A percentile compares a stretch with the other conserved stretches of the same genome.
These are phyloP conservation scores for Thecaphora frezii DNA, from an alignment of 1,284 basidiomycete genomes.

Conservation along the genomic window DNA sequence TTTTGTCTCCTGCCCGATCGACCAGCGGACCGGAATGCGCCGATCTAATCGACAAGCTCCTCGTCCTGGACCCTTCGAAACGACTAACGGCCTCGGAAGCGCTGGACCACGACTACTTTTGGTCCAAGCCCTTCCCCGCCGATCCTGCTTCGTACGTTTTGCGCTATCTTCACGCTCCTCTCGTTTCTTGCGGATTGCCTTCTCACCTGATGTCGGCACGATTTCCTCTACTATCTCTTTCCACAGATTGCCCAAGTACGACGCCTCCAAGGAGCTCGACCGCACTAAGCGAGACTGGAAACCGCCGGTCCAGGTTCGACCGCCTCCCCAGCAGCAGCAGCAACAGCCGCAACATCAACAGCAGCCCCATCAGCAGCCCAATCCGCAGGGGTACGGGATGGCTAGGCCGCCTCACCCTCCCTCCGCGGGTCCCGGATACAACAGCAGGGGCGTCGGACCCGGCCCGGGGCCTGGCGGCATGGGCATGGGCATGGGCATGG, in stretches of 20 bases:
- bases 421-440: too few relatives aligned
- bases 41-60: slow-evolving; percentile 52
- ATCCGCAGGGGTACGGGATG: too few relatives aligned
- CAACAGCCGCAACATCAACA: not conserved
- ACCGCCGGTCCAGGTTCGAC: not conserved
- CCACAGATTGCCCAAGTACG: slow-evolving; percentile 50
- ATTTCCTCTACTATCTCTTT: not conserved
- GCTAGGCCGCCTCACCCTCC: too few relatives aligned
- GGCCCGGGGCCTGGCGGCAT: too few relatives aligned
- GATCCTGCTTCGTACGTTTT: slow-evolving; percentile 24
- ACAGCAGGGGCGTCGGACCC: not conserved
- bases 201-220: not conserved
- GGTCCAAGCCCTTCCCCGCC: slow-evolving; percentile 51
- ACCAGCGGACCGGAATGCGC: slow-evolving; percentile 33
- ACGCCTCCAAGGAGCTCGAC: slow-evolving; percentile 55
- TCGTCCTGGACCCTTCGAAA: slow-evolving; percentile 52
- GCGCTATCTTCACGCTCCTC: not conserved
- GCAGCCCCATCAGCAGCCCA: slow-evolving; percentile 1
- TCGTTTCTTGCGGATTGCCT: not conserved
- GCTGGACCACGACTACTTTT: slow-evolving; percentile 55
- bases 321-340: not conserved
- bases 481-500: not conserved
- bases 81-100: slow-evolving; percentile 52
- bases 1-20: not conserved
- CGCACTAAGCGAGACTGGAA: slow-evolving; percentile 37